Evolutionary conservation across 176 grass and related monocot genomes (phyloP).

Genomic region (Musa troglodytarum): DNA sequence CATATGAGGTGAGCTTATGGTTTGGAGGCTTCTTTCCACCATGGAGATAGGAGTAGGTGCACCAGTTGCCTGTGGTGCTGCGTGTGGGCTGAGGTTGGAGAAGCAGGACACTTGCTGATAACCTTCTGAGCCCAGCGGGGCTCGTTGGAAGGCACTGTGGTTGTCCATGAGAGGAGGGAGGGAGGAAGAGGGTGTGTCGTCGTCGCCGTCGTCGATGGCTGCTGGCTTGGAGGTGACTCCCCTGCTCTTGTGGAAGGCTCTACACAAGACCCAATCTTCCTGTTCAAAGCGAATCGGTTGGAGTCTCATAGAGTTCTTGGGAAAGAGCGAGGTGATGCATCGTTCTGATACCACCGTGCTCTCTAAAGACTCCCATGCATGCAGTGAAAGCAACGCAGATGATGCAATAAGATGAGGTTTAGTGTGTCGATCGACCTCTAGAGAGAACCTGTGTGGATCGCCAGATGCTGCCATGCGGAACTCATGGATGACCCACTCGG

Average conservation of each 20-base stretch:
- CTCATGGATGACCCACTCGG: constrained; percentile 97
- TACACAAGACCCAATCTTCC: constrained; percentile 46
- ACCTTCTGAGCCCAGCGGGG: constrained; percentile 3
- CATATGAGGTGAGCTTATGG: neutral
- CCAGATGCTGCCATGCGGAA: constrained; percentile 56
- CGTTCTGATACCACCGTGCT: too few species aligned
- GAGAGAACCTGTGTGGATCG: constrained; percentile 34
- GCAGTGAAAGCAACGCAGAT: too few species aligned
- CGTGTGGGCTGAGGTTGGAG: constrained; percentile 6
- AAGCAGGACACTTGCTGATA: constrained; percentile 26
- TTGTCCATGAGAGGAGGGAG: constrained; percentile 14
- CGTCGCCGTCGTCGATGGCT: neutral
- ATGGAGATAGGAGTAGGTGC: neutral
- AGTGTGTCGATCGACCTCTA: constrained; percentile 27
- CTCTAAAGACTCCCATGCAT: too few species aligned
- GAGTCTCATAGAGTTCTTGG: too few species aligned
- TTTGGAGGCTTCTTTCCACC: neutral
- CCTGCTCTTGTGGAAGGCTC: constrained; percentile 32
- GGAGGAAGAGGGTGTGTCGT: constrained; percentile 5
- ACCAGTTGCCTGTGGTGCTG: neutral
- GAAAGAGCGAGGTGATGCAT: too few species aligned
- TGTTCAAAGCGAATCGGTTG: constrained; percentile 7
- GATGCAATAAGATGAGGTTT: too few species aligned
- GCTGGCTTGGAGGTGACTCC: neutral
- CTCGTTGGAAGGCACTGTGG: constrained; percentile 12